A percentile compares a stretch with the other conserved stretches of the same genome.
Conservation (phyloP, 768 basidiomycete species). For the Termitomyces sp. region DNA sequence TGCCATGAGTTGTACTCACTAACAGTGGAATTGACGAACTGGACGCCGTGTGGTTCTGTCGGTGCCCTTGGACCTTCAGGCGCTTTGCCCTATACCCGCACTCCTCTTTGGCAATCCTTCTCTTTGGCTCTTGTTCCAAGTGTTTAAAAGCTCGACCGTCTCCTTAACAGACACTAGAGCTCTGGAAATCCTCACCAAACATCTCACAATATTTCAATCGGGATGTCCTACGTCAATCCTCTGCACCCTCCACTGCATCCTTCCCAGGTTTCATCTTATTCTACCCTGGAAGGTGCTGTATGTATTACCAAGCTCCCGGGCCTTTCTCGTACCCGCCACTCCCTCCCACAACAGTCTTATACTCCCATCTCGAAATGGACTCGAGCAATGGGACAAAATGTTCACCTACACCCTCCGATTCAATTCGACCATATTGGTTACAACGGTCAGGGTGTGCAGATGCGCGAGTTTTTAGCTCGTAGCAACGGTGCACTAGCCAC, state of each 20-base stretch:
- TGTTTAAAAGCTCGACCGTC: neutral
- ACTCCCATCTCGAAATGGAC: conserved; percentile 20
- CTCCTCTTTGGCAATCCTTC: neutral
- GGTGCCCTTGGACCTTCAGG: neutral
- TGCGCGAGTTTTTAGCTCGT: conserved; percentile 38
- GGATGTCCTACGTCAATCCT: conserved; percentile 38
- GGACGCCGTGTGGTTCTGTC: neutral
- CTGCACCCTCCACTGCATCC: conserved; percentile 33
- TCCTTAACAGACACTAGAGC: neutral
- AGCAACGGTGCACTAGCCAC: conserved; percentile 25
- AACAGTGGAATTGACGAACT: neutral
- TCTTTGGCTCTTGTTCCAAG: neutral
- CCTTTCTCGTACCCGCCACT: conserved; percentile 24
- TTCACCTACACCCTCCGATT: conserved; percentile 19
- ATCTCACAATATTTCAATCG: neutral
- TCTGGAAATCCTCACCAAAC: neutral
- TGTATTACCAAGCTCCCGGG: conserved; percentile 16
- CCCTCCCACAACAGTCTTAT: conserved; percentile 29
- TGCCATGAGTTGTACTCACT: neutral
- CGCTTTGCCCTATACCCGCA: neutral
- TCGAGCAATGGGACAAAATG: conserved; percentile 13
- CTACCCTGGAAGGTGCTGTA: conserved; percentile 19
- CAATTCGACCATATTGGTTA: conserved; percentile 37
- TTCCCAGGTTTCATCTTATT: conserved; percentile 22
- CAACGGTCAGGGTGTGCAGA: conserved; percentile 36